phyloP scores from a whole-genome alignment of 306 rosid species.

The Prunus armeniaca region DNA sequence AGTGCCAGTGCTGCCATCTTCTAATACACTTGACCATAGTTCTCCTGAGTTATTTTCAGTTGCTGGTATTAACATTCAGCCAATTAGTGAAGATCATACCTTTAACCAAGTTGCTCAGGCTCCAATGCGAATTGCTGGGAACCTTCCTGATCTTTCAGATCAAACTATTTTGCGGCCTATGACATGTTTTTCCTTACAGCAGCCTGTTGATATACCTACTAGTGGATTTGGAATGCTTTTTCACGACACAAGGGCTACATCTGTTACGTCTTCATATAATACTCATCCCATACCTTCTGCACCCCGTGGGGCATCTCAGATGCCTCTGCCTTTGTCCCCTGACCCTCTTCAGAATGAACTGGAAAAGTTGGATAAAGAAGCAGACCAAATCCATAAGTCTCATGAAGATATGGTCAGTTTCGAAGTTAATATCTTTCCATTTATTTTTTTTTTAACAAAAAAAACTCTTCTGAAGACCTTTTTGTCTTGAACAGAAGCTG shows the following conservation, averaged over 20 bases:
- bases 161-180: slow-evolving; percentile 18
- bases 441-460: not conserved
- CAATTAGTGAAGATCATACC: slow-evolving; percentile 8
- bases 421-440: slow-evolving; percentile 13
- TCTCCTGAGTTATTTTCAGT: slow-evolving; percentile 6
- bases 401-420: slow-evolving; percentile 57
- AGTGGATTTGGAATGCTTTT: slow-evolving; percentile 18
- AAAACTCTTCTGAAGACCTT: slow-evolving; percentile 5
- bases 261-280: slow-evolving; percentile 18
- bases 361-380: slow-evolving; percentile 44
- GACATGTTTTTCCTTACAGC: not conserved
- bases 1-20: slow-evolving; percentile 24
- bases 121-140: slow-evolving; percentile 17
- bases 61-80: slow-evolving; percentile 24
- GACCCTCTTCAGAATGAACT: slow-evolving; percentile 67
- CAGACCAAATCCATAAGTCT: slow-evolving; percentile 30
- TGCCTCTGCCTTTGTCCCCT: slow-evolving; percentile 6
- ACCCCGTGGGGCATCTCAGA: slow-evolving; percentile 27
- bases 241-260: slow-evolving; percentile 33
- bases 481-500: slow-evolving; percentile 54
- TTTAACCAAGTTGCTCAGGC: slow-evolving; percentile 23
- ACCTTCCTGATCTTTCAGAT: slow-evolving; percentile 2
- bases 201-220: not conserved
- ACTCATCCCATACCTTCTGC: slow-evolving; percentile 39
- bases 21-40: slow-evolving; percentile 29